phyloP scores from a whole-genome alignment of 2,329 filamentous ascomycete genomes.

The Aspergillus hortae region DNA sequence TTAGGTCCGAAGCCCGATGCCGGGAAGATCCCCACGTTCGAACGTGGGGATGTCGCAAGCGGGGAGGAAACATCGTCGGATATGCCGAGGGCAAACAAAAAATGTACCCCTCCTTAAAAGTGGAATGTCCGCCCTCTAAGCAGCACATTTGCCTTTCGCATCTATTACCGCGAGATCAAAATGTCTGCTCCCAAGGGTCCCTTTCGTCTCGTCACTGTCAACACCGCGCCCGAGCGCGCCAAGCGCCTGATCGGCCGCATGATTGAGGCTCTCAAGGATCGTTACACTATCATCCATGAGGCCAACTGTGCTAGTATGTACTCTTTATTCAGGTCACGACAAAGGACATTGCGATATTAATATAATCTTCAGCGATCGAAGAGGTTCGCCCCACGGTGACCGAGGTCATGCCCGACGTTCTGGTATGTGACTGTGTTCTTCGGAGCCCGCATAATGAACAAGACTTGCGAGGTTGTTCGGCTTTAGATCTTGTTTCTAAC shows the following conservation, averaged over 20 bases:
- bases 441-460: background rate
- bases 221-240: conserved; percentile 64
- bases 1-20: conserved; percentile 1
- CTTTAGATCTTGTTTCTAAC: conserved; percentile 4
- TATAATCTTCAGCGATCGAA: conserved; percentile 41
- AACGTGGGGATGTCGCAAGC: conserved; percentile 17
- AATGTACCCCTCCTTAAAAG: background rate
- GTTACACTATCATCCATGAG: conserved; percentile 60
- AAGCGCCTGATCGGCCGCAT: conserved; percentile 60
- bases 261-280: conserved; percentile 58
- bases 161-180: conserved; percentile 3
- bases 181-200: conserved; percentile 50
- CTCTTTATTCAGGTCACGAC: background rate
- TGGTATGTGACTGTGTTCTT: conserved; percentile 40
- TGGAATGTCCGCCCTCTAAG: background rate
- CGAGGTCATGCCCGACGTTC: conserved; percentile 51
- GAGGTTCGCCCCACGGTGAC: conserved; percentile 54
- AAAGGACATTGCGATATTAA: conserved; percentile 1
- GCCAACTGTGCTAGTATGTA: conserved; percentile 59
- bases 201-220: conserved; percentile 64
- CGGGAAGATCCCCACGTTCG: conserved; percentile 11
- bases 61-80: background rate
- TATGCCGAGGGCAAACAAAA: background rate
- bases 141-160: background rate
- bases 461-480: conserved; percentile 36